Evolutionary conservation across 2,329 filamentous ascomycete species (phyloP).

Genomic region (Sporothrix protearum): DNA sequence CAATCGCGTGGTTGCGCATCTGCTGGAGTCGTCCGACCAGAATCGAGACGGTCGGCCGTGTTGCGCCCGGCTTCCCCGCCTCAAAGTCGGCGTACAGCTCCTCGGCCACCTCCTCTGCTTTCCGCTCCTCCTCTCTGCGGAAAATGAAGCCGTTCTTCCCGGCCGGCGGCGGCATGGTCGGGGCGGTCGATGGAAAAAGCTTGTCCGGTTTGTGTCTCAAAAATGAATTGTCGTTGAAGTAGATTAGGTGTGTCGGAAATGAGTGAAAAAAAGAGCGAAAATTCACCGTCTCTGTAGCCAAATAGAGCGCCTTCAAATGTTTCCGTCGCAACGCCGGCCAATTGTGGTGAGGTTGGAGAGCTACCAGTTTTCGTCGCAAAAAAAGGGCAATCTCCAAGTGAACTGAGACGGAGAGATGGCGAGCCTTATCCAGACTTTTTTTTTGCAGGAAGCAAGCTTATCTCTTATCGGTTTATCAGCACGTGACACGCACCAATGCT

Average conservation of each 20-base stretch:
- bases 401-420: background rate
- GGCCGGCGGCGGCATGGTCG: background rate
- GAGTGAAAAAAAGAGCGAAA: too few species aligned
- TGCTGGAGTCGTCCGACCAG: constrained; percentile 22
- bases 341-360: background rate
- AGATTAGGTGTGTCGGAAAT: background rate
- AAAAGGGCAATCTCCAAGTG: background rate
- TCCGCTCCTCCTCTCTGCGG: constrained; percentile 21
- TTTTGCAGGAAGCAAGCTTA: background rate
- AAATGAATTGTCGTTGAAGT: too few species aligned
- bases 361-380: background rate
- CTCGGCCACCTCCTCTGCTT: constrained; percentile 17
- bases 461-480: constrained; percentile 4
- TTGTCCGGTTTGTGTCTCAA: too few species aligned
- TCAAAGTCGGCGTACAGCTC: constrained; percentile 18
- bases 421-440: constrained; percentile 10
- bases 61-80: constrained; percentile 19
- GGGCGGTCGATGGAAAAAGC: background rate
- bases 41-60: constrained; percentile 22
- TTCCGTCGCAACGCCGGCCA: background rate
- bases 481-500: background rate
- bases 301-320: background rate
- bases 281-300: background rate
- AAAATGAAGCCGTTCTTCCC: constrained; percentile 20
- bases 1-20: constrained; percentile 27